These are phyloP conservation scores for Ascocoryne sarcoides DNA, from an alignment of 2,329 filamentous ascomycete genomes.

Conservation along the genomic window DNA sequence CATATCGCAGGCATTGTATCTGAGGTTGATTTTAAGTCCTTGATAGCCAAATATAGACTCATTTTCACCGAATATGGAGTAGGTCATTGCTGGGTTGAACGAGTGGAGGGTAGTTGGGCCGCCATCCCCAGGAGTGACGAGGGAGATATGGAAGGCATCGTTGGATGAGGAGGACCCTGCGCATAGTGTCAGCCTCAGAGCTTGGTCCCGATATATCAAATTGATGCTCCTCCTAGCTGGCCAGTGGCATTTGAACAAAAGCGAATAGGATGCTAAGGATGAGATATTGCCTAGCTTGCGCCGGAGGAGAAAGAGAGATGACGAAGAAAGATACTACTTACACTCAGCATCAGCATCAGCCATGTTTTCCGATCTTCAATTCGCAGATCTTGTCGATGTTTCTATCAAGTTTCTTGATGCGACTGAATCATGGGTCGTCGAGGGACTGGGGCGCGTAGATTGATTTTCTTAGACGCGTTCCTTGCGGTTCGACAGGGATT, in stretches of 20 bases:
- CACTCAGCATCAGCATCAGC: slow-evolving; percentile 17
- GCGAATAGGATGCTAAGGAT: neutral
- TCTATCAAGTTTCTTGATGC: too few relatives aligned
- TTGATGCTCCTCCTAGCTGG: too few relatives aligned
- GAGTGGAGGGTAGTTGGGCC: slow-evolving; percentile 50
- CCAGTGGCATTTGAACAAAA: too few relatives aligned
- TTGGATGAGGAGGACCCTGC: slow-evolving; percentile 27
- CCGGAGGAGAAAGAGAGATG: neutral
- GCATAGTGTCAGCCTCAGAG: neutral
- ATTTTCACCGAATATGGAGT: slow-evolving; percentile 87
- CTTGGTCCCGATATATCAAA: too few relatives aligned
- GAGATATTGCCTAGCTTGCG: too few relatives aligned
- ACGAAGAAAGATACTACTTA: slow-evolving; percentile 11
- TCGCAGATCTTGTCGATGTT: too few relatives aligned
- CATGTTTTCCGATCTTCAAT: slow-evolving; percentile 11
- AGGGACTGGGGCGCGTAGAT: slow-evolving; percentile 17
- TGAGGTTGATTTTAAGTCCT: slow-evolving; percentile 65
- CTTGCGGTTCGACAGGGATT: slow-evolving; percentile 8
- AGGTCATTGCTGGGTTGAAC: slow-evolving; percentile 83
- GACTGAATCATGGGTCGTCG: too few relatives aligned
- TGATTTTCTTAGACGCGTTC: slow-evolving; percentile 16
- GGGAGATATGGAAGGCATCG: slow-evolving; percentile 53
- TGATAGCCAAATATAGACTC: slow-evolving; percentile 89
- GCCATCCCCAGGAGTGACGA: slow-evolving; percentile 42
- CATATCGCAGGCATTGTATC: slow-evolving; percentile 62